Conservation (phyloP, 2,329 filamentous ascomycete genomes). For the Pestalotiopsis sp. region DNA sequence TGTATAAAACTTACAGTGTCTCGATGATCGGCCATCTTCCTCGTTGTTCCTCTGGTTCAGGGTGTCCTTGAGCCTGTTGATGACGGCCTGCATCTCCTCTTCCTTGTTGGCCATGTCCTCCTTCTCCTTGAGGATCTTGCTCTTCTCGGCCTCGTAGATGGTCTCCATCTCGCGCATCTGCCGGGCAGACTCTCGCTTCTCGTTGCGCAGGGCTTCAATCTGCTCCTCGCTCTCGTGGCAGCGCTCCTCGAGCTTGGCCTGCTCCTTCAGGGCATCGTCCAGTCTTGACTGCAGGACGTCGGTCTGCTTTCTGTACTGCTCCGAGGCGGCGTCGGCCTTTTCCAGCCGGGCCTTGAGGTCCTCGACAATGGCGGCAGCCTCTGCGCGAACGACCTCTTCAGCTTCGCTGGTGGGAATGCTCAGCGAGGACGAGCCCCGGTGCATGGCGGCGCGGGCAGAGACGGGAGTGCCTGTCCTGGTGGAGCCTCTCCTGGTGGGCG, state of each 20-base stretch:
- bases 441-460: conserved; percentile 70
- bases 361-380: conserved; percentile 77
- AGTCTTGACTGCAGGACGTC: conserved; percentile 84
- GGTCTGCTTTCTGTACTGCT: conserved; percentile 81
- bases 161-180: conserved; percentile 90
- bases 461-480: conserved; percentile 67
- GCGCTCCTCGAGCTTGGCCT: conserved; percentile 83
- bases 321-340: conserved; percentile 76
- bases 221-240: conserved; percentile 85
- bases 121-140: conserved; percentile 86
- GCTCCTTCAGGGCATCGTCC: conserved; percentile 82
- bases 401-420: conserved; percentile 47
- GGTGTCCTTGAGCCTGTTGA: conserved; percentile 89
- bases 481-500: conserved; percentile 59
- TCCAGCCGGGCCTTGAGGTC: conserved; percentile 83
- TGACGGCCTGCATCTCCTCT: conserved; percentile 87
- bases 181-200: conserved; percentile 80
- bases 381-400: conserved; percentile 76
- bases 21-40: conserved; percentile 59
- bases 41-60: conserved; percentile 70
- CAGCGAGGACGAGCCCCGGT: conserved; percentile 56
- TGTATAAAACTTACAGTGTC: conserved; percentile 52
- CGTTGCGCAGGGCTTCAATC: conserved; percentile 78
- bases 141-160: conserved; percentile 89
- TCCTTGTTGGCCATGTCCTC: conserved; percentile 83